Percentiles rank a stretch among this genome's conserved stretches.
Evolutionary conservation across 108 stramenopile species (phyloP).

Genomic region (Pseudonitzschia multiseries): DNA sequence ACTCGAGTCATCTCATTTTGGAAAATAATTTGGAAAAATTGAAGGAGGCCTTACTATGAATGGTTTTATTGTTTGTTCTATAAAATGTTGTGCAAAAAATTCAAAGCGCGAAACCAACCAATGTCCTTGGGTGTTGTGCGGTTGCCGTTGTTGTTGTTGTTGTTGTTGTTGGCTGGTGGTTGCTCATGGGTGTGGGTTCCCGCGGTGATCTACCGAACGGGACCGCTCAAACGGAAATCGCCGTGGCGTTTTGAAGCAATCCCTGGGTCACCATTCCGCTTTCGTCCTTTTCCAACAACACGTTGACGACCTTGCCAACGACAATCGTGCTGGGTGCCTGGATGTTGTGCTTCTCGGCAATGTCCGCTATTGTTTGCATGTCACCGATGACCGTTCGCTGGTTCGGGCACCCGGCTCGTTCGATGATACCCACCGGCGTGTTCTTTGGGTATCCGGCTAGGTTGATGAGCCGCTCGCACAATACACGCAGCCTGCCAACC

Average conservation of each 20-base stretch:
- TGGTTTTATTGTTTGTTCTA: too few relatives aligned
- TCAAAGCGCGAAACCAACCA: too few relatives aligned
- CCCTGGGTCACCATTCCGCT: slow-evolving; percentile 33
- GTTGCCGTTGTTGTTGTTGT: too few relatives aligned
- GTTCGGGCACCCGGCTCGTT: slow-evolving; percentile 79
- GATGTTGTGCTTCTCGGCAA: slow-evolving; percentile 70
- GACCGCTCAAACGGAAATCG: neutral
- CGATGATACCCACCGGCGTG: slow-evolving; percentile 84
- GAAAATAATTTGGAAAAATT: too few relatives aligned
- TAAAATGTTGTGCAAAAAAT: too few relatives aligned
- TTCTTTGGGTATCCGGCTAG: slow-evolving; percentile 70
- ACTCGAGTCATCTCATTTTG: too few relatives aligned
- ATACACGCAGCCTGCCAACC: slow-evolving; percentile 70
- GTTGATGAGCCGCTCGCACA: slow-evolving; percentile 53
- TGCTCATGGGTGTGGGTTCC: neutral
- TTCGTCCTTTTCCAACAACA: slow-evolving; percentile 56
- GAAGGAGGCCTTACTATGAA: too few relatives aligned
- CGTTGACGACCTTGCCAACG: slow-evolving; percentile 84
- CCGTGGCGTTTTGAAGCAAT: slow-evolving; percentile 23
- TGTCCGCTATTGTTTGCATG: slow-evolving; percentile 75
- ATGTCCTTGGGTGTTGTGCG: too few relatives aligned
- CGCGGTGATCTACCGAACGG: neutral
- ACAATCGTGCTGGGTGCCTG: slow-evolving; percentile 86
- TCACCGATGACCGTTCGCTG: slow-evolving; percentile 83
- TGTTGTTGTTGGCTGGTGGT: neutral